Evolutionary conservation across 1,284 basidiomycete genomes (phyloP).

Genomic region (Sphagnurus paluster): DNA sequence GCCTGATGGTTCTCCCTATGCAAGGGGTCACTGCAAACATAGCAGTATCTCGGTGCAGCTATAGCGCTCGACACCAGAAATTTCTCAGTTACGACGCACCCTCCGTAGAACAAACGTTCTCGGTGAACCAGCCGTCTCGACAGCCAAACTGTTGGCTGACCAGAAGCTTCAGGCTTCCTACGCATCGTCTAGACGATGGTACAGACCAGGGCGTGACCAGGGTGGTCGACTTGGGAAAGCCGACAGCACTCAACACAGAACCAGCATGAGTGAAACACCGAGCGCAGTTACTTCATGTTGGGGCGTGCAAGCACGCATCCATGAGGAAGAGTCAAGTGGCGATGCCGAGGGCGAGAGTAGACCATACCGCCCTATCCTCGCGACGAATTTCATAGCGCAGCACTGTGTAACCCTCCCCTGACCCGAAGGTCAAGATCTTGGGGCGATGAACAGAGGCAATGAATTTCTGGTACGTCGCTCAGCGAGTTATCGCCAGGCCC

Average conservation of each 20-base stretch:
- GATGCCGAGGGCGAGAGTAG: constrained; percentile 8
- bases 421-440: constrained; percentile 28
- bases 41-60: too few relatives aligned
- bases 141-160: background rate
- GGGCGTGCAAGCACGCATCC: constrained; percentile 16
- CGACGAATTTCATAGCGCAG: constrained; percentile 36
- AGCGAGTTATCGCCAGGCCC: constrained; percentile 33
- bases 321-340: constrained; percentile 13
- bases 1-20: too few relatives aligned
- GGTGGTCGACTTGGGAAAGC: constrained; percentile 6
- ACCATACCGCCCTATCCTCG: constrained; percentile 32
- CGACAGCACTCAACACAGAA: background rate
- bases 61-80: too few relatives aligned
- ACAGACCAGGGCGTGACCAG: constrained; percentile 7
- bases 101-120: background rate
- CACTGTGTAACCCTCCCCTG: constrained; percentile 23
- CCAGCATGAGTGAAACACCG: background rate
- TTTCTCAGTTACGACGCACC: too few relatives aligned
- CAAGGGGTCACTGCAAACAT: too few relatives aligned
- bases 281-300: background rate
- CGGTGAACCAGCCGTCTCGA: too few relatives aligned
- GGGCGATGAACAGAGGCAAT: constrained; percentile 16
- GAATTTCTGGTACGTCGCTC: constrained; percentile 42
- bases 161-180: background rate
- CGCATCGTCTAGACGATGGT: background rate